Evolutionary conservation across 495 filamentous ascomycete genomes (phyloP), one percentile per base, ranked within the genome.

Genomic region (Lindgomyces ingoldianus): DNA sequence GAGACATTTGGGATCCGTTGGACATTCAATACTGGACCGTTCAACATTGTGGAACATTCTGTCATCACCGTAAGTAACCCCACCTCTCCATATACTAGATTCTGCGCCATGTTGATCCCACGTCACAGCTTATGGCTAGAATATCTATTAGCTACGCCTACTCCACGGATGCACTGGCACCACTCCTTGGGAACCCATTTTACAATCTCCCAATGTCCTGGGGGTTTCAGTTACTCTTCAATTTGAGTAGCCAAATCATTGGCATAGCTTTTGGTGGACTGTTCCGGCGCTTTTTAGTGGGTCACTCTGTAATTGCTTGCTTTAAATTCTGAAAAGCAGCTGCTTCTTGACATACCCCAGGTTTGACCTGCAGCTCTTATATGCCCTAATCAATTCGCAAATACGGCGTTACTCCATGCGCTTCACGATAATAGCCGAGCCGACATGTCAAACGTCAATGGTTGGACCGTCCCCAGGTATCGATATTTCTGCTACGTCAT

Each of bases 211-310:
- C 85, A 3, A 88, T 89, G 30, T 82, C 87, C 19, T 79, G 88
- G 24, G 77, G 83, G 2, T 91, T 89, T 70, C 84, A 89, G 68
- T 71, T 91, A n/a, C 65, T 92, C 4, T 75, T 90, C 47, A 82
- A 80, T 14, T 78, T 92, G 41, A 87, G 87, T 2, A 91, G 87
- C 0, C 89, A 92, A 71, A 78, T 87, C 16, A 80, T 91, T 41
- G 88, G 89, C 0, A 90, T 89, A 70, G 89, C 88, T 1, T 80
- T 92, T 52, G 88, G 88, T 0, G 89, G 89, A 18, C 84, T 90
- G 59, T 84, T 85, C 54, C 80, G 84, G 51, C 79, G 83, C 18
- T 87, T 86, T 65, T 73, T 91, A 44, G 87, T 91, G 39, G 42
- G 57, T 55, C 8, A 27, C 30, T n/a, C 3, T 39, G 29, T 30